Evolutionary conservation across 2,329 filamentous ascomycete species (phyloP).

Genomic region (Beauveria brongniartii): DNA sequence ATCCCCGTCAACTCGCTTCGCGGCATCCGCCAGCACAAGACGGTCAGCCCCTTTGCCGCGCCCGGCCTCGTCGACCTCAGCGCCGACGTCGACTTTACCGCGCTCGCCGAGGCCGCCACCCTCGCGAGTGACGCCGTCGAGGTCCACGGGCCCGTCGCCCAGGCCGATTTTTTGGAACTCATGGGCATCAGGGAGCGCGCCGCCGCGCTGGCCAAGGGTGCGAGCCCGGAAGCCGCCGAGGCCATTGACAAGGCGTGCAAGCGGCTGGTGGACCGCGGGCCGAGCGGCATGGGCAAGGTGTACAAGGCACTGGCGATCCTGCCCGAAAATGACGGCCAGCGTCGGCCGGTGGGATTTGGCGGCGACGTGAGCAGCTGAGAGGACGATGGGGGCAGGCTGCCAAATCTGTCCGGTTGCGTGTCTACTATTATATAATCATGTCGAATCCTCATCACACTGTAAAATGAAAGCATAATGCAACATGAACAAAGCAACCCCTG

Average conservation of each 20-base stretch:
- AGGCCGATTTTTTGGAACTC: slow-evolving; percentile 66
- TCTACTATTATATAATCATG: not conserved
- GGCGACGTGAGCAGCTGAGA: slow-evolving; percentile 45
- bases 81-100: slow-evolving; percentile 88
- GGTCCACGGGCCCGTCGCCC: slow-evolving; percentile 84
- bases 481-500: not conserved
- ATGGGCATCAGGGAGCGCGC: slow-evolving; percentile 82
- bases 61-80: slow-evolving; percentile 83
- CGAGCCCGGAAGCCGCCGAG: slow-evolving; percentile 38
- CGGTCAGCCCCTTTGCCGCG: slow-evolving; percentile 68
- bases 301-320: slow-evolving; percentile 92
- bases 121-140: slow-evolving; percentile 72
- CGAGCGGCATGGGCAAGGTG: slow-evolving; percentile 83
- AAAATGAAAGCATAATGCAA: not conserved
- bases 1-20: slow-evolving; percentile 86
- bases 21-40: slow-evolving; percentile 71
- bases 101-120: slow-evolving; percentile 73
- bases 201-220: slow-evolving; percentile 50
- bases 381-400: not conserved
- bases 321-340: slow-evolving; percentile 65
- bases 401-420: not conserved
- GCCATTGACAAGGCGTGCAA: slow-evolving; percentile 69
- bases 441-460: not conserved
- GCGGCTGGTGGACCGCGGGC: slow-evolving; percentile 73
- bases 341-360: slow-evolving; percentile 86